Evolutionary conservation across 2,329 filamentous ascomycete species (phyloP), one percentile per base, ranked within the genome.

Genomic region (Penicillium crustosum): DNA sequence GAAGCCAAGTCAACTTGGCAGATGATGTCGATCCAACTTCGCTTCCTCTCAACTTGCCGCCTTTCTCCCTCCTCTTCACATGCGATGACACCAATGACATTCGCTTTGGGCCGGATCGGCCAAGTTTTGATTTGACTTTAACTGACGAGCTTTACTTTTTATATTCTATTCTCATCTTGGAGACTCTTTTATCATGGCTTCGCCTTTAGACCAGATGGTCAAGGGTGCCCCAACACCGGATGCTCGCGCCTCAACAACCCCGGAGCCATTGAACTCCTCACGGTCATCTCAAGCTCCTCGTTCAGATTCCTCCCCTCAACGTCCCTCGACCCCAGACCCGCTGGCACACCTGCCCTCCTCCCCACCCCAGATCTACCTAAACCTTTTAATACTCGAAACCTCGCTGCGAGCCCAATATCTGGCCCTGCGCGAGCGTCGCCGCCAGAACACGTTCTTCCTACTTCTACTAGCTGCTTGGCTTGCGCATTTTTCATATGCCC

Each of bases 361-460:
- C 17, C 93, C 93, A 45, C 91, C 91, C 54, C 94, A 96, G 81
- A 97, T 99, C 71, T 99, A 99, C 78, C 87, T 99, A 69, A 99
- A 99, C 77, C 88, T 99, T 25, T 85, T 99, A 58, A 95, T 99
- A 68, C 90, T 99, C 75, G 94, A 99, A 75, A 92, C 91, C 49
- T 96, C 92, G 6, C 82, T 99, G 36, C 91, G 94, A 64, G 88
- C 91, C 25, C 94, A 99, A 70, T 97, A 95, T 76, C 86, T 99
- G 56, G 90, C 92, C 61, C 83, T 97, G 44, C 90, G 93, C 58
- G 90, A 92, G 47, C 88, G 94, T 42, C 85, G 92, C 48, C 88
- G 94, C 17, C 91, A 97, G 68, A 93, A 99, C 75, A 93, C 91
- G 2, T 95, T 97, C 77, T 96, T 97, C 70, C 81, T 97, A 23